These are phyloP conservation scores for Biancaea sappan DNA, from an alignment of 306 rosid genomes.

Conservation along the genomic window DNA sequence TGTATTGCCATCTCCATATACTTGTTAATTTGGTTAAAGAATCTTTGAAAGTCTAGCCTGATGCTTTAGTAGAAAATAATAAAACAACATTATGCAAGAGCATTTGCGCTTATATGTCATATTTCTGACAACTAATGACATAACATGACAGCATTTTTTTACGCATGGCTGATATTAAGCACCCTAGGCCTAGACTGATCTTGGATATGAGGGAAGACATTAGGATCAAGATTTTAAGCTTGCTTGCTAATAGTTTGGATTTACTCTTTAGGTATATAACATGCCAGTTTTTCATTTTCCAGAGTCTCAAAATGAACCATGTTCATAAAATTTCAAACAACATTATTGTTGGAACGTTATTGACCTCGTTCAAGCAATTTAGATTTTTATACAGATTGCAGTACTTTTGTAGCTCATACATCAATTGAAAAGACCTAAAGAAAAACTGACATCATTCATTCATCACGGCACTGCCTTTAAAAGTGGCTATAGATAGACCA, in stretches of 20 bases:
- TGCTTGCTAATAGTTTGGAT: neutral
- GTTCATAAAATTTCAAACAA: conserved; percentile 12
- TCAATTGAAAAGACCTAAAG: neutral
- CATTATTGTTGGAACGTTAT: neutral
- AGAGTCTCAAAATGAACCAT: neutral
- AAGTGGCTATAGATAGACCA: neutral
- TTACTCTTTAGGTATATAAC: neutral
- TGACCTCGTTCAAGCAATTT: neutral
- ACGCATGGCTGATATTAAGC: neutral
- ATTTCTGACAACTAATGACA: conserved; percentile 24
- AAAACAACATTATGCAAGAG: conserved; percentile 2
- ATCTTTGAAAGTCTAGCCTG: neutral
- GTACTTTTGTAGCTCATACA: neutral
- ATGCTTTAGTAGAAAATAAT: neutral
- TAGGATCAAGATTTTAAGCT: neutral
- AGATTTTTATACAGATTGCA: neutral
- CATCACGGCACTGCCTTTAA: neutral
- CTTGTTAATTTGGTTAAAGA: neutral
- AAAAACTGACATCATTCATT: neutral
- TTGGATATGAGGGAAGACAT: neutral
- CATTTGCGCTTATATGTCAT: conserved; percentile 24
- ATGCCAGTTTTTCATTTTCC: too few species aligned
- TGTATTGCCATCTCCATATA: conserved; percentile 11
- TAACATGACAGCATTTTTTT: neutral
- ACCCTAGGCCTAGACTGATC: neutral